These are phyloP conservation scores for Hypomyces perniciosus DNA, from an alignment of 2,329 filamentous ascomycete genomes.

Conservation along the genomic window DNA sequence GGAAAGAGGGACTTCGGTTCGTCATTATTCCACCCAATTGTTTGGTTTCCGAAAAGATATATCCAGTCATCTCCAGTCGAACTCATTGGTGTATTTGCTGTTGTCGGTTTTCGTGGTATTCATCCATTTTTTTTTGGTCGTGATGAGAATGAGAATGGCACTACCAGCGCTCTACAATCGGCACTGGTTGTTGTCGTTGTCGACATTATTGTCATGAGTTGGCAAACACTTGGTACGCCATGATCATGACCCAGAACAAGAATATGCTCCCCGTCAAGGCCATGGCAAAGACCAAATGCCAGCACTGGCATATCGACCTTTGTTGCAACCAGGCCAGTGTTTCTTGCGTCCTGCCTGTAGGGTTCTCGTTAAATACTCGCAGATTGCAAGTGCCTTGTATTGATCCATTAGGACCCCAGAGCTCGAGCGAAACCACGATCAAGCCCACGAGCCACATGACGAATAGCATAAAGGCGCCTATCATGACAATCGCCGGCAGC, in stretches of 20 bases:
- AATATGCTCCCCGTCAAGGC: constrained; percentile 54
- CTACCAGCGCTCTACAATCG: too few species aligned
- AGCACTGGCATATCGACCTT: constrained; percentile 57
- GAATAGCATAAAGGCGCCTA: constrained; percentile 60
- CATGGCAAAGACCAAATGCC: constrained; percentile 61
- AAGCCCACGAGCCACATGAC: constrained; percentile 63
- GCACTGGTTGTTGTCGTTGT: neutral
- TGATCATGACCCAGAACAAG: constrained; percentile 62
- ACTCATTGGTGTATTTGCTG: too few species aligned
- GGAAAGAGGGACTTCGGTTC: too few species aligned
- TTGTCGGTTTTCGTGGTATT: neutral
- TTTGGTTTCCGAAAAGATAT: too few species aligned
- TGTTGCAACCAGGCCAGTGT: constrained; percentile 62
- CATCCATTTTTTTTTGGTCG: neutral
- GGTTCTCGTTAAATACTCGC: constrained; percentile 47
- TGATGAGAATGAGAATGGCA: neutral
- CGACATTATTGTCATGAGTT: constrained; percentile 24
- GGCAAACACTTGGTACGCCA: constrained; percentile 59
- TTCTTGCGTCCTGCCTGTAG: constrained; percentile 43
- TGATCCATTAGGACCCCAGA: constrained; percentile 54
- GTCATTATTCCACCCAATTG: too few species aligned
- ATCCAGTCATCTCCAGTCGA: too few species aligned
- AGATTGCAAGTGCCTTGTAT: constrained; percentile 56
- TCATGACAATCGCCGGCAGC: constrained; percentile 55
- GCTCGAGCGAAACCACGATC: constrained; percentile 54